These are phyloP conservation scores for Neurospora sp. DNA, from an alignment of 495 filamentous ascomycete species.

Conservation along the genomic window DNA sequence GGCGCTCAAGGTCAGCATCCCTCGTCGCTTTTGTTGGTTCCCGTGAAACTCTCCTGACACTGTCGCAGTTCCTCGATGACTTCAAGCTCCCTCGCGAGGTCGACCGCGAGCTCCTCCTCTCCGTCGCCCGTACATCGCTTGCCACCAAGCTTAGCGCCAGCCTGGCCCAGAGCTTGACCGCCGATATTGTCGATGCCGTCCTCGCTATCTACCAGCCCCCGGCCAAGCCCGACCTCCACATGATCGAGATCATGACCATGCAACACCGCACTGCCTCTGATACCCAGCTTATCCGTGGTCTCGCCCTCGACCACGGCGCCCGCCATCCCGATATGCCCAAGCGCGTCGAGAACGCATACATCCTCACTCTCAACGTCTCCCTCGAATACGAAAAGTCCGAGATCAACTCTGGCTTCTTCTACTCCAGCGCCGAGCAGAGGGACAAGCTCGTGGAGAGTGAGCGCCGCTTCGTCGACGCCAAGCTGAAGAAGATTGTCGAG, in stretches of 20 bases:
- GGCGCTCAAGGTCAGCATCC: slow-evolving; percentile 61
- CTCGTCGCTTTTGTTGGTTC: not conserved
- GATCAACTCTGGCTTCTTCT: slow-evolving; percentile 99
- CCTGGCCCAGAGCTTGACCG: slow-evolving; percentile 83
- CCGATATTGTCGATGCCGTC: slow-evolving; percentile 91
- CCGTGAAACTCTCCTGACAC: slow-evolving; percentile 8
- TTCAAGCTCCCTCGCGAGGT: slow-evolving; percentile 85
- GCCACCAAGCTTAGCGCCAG: slow-evolving; percentile 85
- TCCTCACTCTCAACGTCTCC: slow-evolving; percentile 92
- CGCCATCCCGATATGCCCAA: slow-evolving; percentile 98
- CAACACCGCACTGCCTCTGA: slow-evolving; percentile 94
- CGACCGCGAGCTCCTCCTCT: slow-evolving; percentile 87
- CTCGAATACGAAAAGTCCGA: slow-evolving; percentile 98
- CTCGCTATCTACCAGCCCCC: slow-evolving; percentile 84
- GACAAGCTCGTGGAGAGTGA: slow-evolving; percentile 98
- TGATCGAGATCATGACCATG: slow-evolving; percentile 99
- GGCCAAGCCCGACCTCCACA: slow-evolving; percentile 91
- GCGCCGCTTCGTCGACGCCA: slow-evolving; percentile 89
- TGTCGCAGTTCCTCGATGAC: slow-evolving; percentile 71
- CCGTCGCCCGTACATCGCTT: slow-evolving; percentile 87
- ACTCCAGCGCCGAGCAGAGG: slow-evolving; percentile 89
- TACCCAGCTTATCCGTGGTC: slow-evolving; percentile 86
- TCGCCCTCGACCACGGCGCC: slow-evolving; percentile 91
- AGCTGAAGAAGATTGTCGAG: slow-evolving; percentile 94
- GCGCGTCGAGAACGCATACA: slow-evolving; percentile 86